phyloP scores from a whole-genome alignment of 805 yeast genomes.

The Candida cerambycidarum region DNA sequence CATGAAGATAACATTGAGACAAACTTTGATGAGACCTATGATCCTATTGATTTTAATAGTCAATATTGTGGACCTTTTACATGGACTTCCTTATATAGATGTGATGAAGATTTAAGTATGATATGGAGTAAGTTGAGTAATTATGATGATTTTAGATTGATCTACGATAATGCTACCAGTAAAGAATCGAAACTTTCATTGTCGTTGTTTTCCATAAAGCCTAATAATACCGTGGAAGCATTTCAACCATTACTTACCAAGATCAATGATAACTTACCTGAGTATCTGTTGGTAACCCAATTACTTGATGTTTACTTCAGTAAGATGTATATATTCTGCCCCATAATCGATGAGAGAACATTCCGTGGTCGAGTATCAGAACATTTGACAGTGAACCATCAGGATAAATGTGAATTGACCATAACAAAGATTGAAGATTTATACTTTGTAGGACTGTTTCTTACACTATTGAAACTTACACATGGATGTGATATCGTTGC shows the following conservation, averaged over 20 bases:
- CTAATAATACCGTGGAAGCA: background rate
- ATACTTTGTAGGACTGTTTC: slow-evolving; percentile 27
- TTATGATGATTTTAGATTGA: slow-evolving; percentile 3
- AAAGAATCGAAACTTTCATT: background rate
- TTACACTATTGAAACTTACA: slow-evolving; percentile 32
- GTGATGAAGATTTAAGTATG: slow-evolving; percentile 1
- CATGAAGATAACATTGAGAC: slow-evolving; percentile 1
- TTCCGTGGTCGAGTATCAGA: slow-evolving; percentile 21
- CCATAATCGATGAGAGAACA: slow-evolving; percentile 39
- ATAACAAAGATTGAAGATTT: background rate
- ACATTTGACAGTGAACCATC: background rate
- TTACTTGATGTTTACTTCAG: slow-evolving; percentile 29
- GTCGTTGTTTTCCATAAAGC: background rate
- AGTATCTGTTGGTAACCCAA: background rate
- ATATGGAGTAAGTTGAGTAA: slow-evolving; percentile 1
- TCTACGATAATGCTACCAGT: slow-evolving; percentile 4
- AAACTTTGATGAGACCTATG: slow-evolving; percentile 1
- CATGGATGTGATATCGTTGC: slow-evolving; percentile 20
- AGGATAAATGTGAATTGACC: background rate
- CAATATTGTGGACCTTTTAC: slow-evolving; percentile 7
- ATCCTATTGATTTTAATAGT: slow-evolving; percentile 2
- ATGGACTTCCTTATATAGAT: slow-evolving; percentile 4
- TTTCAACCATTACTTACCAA: background rate
- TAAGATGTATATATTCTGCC: slow-evolving; percentile 45
- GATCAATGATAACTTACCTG: slow-evolving; percentile 8